Percentiles rank a stretch among this genome's conserved stretches.
phyloP scores from a whole-genome alignment of 2,329 filamentous ascomycete genomes.

The Stagonosporopsis chrysanthemi region DNA sequence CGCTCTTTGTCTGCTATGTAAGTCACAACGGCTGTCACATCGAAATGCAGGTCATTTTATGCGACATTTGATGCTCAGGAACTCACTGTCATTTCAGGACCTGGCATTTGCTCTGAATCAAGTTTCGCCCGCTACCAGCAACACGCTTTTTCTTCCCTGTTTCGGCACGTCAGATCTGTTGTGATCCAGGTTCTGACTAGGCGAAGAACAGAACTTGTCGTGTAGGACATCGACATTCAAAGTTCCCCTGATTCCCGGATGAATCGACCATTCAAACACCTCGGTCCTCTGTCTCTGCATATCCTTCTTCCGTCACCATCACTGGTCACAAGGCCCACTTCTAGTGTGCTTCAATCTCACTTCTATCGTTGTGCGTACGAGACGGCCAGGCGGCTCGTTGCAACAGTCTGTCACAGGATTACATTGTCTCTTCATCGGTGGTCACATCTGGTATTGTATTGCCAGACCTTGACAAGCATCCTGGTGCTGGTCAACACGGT shows the following conservation, averaged over 20 bases:
- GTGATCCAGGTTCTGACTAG: conserved; percentile 37
- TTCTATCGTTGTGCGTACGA: conserved; percentile 28
- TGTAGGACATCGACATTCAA: conserved; percentile 45
- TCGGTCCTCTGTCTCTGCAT: conserved; percentile 45
- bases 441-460: conserved; percentile 23
- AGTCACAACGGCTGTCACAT: conserved; percentile 43
- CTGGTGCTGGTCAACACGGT: conserved; percentile 6
- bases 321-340: conserved; percentile 42
- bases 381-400: conserved; percentile 29
- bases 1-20: conserved; percentile 48
- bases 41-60: conserved; percentile 41
- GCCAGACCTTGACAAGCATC: conserved; percentile 16
- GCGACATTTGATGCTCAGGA: conserved; percentile 41
- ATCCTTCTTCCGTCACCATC: conserved; percentile 34
- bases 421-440: conserved; percentile 30
- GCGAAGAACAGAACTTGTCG: conserved; percentile 37
- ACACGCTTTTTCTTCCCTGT: conserved; percentile 38
- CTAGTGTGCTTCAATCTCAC: conserved; percentile 32
- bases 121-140: conserved; percentile 35
- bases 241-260: conserved; percentile 48
- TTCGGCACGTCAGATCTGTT: conserved; percentile 40
- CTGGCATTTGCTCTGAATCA: conserved; percentile 49
- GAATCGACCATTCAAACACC: conserved; percentile 46
- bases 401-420: conserved; percentile 31
- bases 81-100: conserved; percentile 47